Evolutionary conservation across 306 rosid genomes (phyloP), one percentile per base, ranked within the genome.

Genomic region (Canavalia gladiata): DNA sequence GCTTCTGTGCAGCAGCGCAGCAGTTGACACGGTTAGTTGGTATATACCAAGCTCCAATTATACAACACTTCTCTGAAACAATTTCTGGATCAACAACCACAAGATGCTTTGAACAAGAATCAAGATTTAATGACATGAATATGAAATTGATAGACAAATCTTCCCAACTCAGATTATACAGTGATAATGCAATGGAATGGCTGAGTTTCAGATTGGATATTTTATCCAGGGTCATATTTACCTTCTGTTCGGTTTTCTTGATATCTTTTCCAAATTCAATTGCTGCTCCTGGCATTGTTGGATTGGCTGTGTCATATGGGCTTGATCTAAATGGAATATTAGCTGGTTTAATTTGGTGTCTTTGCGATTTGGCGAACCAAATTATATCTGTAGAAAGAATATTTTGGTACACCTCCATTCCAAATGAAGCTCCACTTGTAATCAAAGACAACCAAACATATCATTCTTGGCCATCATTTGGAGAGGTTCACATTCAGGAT

Each of bases 361-460:
- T 82, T 91, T 18, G 93, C 80, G 84, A 68, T 29, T 51, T 89
- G 87, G 92, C 88, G 86, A 89, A 89, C 56, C 86, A 58, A 67
- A 91, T 91, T 41, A 89, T 91, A 86, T 91, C 96, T 1, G 90
- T 88, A 3, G 93, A 91, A 86, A 86, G 92, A 79, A 76, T 91
- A 64, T 49, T 64, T 18, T 49, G 37, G 47, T n/a, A 37, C 31
- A 64, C 70, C 13, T 58, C 65, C 39, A 62, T 86, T 18, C 85
- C 91, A 18, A 89, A 87, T 66, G 96, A 91, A 82, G 93, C 95
- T 68, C 90, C 92, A 52, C 81, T 88, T 39, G 79, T 85, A 0
- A 74, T 86, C 0, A 89, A 91, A 73, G 87, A 85, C 54, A 89
- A 77, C 25, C 84, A 45, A 49, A 93, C 89, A 5, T 82, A 84